A percentile compares a stretch with the other conserved stretches of the same genome.
Evolutionary conservation across 495 filamentous ascomycete species (phyloP).

Genomic region (Neurospora sp.): DNA sequence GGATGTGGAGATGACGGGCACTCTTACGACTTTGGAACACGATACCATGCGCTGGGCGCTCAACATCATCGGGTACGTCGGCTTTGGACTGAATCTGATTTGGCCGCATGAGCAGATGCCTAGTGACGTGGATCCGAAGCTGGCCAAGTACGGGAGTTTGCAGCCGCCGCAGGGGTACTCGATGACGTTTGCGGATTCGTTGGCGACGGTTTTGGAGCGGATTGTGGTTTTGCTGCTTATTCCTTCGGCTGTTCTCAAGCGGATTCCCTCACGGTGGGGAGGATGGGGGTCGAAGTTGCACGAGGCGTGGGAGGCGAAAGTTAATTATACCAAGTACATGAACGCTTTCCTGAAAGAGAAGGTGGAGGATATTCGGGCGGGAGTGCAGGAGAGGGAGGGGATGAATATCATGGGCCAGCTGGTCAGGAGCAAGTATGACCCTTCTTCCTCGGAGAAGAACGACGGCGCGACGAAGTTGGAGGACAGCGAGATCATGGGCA

Average conservation of each 20-base stretch:
- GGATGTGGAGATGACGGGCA: slow-evolving; percentile 17
- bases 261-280: slow-evolving; percentile 2
- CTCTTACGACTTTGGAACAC: slow-evolving; percentile 39
- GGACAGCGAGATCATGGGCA: slow-evolving; percentile 55
- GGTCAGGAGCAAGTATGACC: slow-evolving; percentile 34
- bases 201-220: slow-evolving; percentile 40
- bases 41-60: slow-evolving; percentile 55
- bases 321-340: slow-evolving; percentile 57
- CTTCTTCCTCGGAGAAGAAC: slow-evolving; percentile 7
- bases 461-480: slow-evolving; percentile 19
- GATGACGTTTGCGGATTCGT: slow-evolving; percentile 49
- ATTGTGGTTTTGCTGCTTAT: slow-evolving; percentile 44
- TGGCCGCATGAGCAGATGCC: slow-evolving; percentile 43
- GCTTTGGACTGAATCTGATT: slow-evolving; percentile 49
- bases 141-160: slow-evolving; percentile 33
- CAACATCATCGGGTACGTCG: slow-evolving; percentile 58
- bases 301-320: slow-evolving; percentile 37
- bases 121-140: slow-evolving; percentile 26
- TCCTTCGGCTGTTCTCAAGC: slow-evolving; percentile 36
- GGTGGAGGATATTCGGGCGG: slow-evolving; percentile 36
- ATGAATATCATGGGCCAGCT: slow-evolving; percentile 58
- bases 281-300: neutral
- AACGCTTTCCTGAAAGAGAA: slow-evolving; percentile 49
- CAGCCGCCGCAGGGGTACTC: slow-evolving; percentile 42
- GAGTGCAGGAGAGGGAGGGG: slow-evolving; percentile 33